Conservation (phyloP, 1,284 basidiomycete species). For the Leccinum variabile region DNA sequence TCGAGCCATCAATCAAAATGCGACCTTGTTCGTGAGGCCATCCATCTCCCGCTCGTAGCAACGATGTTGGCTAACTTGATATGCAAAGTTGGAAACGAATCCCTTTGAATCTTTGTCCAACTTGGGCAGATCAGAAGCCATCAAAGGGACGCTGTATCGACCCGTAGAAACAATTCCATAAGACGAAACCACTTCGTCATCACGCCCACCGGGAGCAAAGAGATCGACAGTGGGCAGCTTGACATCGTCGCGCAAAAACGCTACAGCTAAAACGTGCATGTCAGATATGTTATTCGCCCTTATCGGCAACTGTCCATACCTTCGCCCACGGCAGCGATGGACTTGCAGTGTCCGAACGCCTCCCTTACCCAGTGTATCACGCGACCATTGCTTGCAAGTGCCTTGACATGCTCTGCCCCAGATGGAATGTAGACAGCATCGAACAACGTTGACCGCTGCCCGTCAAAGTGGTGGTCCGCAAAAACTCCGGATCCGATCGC, state of each 20-base stretch:
- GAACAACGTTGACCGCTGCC: conserved; percentile 76
- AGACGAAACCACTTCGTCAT: conserved; percentile 47
- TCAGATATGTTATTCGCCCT: conserved; percentile 1
- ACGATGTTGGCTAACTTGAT: conserved; percentile 62
- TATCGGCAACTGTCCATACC: conserved; percentile 32
- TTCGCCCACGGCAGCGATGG: conserved; percentile 73
- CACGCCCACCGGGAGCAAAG: conserved; percentile 34
- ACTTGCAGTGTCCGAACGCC: conserved; percentile 77
- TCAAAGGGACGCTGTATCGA: conserved; percentile 44
- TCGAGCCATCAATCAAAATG: conserved; percentile 45
- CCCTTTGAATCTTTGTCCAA: conserved; percentile 48
- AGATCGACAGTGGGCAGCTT: conserved; percentile 47
- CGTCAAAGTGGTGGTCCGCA: conserved; percentile 73
- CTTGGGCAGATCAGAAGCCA: conserved; percentile 42
- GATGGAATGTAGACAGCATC: conserved; percentile 77
- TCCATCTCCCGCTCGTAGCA: conserved; percentile 61
- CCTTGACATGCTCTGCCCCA: conserved; percentile 54
- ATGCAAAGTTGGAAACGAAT: conserved; percentile 59
- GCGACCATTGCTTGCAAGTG: conserved; percentile 55
- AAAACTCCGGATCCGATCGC: conserved; percentile 40
- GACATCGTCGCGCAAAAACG: conserved; percentile 49
- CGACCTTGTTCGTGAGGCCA: conserved; percentile 53
- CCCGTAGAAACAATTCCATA: conserved; percentile 65
- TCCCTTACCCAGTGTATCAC: conserved; percentile 59
- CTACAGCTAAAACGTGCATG: conserved; percentile 41